Evolutionary conservation across 768 basidiomycete species (phyloP).

Genomic region (Kwoniella newhampshirensis): DNA sequence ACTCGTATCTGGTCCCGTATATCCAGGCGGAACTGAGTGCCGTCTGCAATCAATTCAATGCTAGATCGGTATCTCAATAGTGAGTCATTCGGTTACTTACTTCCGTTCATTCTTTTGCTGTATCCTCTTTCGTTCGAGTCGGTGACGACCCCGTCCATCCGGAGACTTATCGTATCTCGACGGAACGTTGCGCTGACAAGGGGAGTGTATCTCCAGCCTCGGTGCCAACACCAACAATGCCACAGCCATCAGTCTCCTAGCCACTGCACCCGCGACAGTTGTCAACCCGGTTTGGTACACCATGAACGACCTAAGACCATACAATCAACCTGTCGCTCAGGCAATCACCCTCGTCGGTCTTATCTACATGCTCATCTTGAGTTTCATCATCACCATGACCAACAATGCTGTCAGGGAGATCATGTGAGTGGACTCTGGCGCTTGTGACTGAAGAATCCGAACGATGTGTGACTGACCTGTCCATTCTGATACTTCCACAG

Average conservation of each 20-base stretch:
- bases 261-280: constrained; percentile 56
- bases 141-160: not conserved
- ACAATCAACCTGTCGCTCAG: constrained; percentile 54
- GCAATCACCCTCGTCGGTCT: constrained; percentile 58
- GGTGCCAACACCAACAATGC: constrained; percentile 48
- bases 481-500: no score
- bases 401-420: constrained; percentile 47
- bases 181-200: not conserved
- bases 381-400: constrained; percentile 50
- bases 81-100: constrained; percentile 23
- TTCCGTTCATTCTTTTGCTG: constrained; percentile 4
- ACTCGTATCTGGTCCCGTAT: constrained; percentile 55
- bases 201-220: constrained; percentile 22
- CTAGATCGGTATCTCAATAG: constrained; percentile 37
- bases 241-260: constrained; percentile 55
- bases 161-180: constrained; percentile 14
- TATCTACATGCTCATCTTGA: constrained; percentile 52
- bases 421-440: constrained; percentile 45
- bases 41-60: constrained; percentile 30
- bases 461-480: no score
- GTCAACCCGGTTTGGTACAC: constrained; percentile 51
- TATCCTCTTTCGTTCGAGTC: not conserved
- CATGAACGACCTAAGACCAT: constrained; percentile 56
- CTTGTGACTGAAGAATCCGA: no score
- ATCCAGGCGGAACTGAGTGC: constrained; percentile 35